Percentiles rank a stretch among this genome's conserved stretches.
phyloP scores from a whole-genome alignment of 2,329 filamentous ascomycete species.

The Exophiala bonariae region DNA sequence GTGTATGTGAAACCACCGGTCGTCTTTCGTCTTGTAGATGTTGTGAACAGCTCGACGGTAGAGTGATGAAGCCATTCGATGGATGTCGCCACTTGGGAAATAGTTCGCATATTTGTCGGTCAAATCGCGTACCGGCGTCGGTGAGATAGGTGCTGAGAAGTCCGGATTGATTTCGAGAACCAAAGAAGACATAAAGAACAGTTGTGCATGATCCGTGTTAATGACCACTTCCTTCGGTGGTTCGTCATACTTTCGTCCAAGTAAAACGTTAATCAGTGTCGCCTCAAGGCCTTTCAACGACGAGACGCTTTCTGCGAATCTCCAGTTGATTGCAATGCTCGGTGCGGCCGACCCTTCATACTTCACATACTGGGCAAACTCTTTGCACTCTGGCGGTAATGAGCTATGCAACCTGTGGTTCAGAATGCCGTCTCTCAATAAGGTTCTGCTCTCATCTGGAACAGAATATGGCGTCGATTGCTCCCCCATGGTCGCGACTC shows the following conservation, averaged over 20 bases:
- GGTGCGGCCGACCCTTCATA: conserved; percentile 5
- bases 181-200: conserved; percentile 9
- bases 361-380: not conserved
- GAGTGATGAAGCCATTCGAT: conserved; percentile 6
- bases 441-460: conserved; percentile 2
- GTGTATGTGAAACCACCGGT: conserved; percentile 49
- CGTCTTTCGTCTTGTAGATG: conserved; percentile 48
- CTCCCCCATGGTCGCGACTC: not conserved
- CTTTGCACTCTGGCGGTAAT: conserved; percentile 5
- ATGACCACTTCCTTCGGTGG: conserved; percentile 8
- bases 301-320: conserved; percentile 6
- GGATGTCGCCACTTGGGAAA: conserved; percentile 13
- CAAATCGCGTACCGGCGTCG: conserved; percentile 7
- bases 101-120: conserved; percentile 5
- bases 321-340: conserved; percentile 8
- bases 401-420: conserved; percentile 4
- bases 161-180: conserved; percentile 5
- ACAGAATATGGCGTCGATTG: conserved; percentile 5
- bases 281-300: conserved; percentile 8
- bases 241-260: conserved; percentile 5
- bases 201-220: conserved; percentile 10
- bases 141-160: conserved; percentile 1
- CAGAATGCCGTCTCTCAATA: conserved; percentile 7
- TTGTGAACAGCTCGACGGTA: conserved; percentile 32
- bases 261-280: conserved; percentile 4